Evolutionary conservation across 345 rosid species (phyloP).

Genomic region (Toxicodendron radicans): DNA sequence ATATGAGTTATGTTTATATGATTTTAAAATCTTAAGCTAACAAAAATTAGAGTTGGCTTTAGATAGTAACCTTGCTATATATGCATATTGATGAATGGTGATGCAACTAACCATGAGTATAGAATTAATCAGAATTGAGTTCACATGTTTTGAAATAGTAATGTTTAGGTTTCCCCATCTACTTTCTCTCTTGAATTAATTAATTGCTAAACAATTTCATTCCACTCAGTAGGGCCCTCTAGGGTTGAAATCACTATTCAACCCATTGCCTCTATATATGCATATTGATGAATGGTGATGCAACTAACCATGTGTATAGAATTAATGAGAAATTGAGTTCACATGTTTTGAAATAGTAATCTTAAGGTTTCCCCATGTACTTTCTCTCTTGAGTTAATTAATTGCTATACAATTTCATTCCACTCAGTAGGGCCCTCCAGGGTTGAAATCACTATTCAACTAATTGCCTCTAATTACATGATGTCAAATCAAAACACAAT

Average conservation of each 20-base stretch:
- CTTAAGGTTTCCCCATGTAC: neutral
- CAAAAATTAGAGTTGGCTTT: too few species aligned
- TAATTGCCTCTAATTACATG: neutral
- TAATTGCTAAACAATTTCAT: neutral
- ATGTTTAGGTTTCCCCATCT: neutral
- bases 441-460: too few species aligned
- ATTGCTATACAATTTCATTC: neutral
- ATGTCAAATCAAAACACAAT: too few species aligned
- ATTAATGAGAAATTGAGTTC: slow-evolving; percentile 2
- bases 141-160: neutral
- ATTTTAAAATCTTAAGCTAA: too few species aligned
- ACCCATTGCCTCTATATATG: neutral
- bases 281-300: neutral
- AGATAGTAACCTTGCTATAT: too few species aligned
- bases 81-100: too few species aligned
- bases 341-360: neutral
- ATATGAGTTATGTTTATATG: too few species aligned
- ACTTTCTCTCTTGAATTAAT: neutral
- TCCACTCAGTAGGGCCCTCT: neutral
- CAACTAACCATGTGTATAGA: neutral
- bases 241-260: too few species aligned
- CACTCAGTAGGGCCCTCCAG: neutral
- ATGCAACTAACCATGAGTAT: neutral
- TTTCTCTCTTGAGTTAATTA: neutral
- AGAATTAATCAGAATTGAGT: neutral